Evolutionary conservation across 441 rosid species (phyloP).

Genomic region (Kokia cookei): DNA sequence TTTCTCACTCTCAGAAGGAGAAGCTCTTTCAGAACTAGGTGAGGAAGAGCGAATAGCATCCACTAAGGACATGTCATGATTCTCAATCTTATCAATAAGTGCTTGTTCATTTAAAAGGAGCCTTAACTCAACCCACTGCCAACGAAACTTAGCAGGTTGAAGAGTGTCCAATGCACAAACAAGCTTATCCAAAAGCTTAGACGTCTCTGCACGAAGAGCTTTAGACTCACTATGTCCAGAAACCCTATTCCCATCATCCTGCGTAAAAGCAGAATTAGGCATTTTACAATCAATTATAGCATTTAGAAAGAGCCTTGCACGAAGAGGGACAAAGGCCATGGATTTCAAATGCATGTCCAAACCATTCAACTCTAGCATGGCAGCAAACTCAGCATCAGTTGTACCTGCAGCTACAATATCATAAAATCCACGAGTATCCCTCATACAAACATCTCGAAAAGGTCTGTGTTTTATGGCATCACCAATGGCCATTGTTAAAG

Average conservation of each 20-base stretch:
- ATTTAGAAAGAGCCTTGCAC: conserved; percentile 87
- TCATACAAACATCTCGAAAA: conserved; percentile 87
- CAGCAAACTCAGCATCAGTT: conserved; percentile 82
- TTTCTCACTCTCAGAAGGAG: conserved; percentile 88
- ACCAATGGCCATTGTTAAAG: conserved; percentile 61
- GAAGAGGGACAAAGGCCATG: conserved; percentile 77
- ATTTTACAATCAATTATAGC: conserved; percentile 80
- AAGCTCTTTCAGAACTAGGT: conserved; percentile 59
- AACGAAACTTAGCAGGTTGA: conserved; percentile 97
- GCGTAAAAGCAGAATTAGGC: conserved; percentile 43
- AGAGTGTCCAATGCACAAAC: conserved; percentile 74
- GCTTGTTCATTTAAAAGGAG: conserved; percentile 97
- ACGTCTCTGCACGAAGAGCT: conserved; percentile 42
- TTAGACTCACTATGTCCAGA: conserved; percentile 50
- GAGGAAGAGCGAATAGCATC: conserved; percentile 79
- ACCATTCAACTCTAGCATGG: conserved; percentile 60
- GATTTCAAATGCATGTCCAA: conserved; percentile 68
- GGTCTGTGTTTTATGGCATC: conserved; percentile 86
- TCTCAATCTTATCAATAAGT: conserved; percentile 79
- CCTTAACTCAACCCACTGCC: conserved; percentile 99
- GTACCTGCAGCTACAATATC: conserved; percentile 82
- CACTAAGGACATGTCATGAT: conserved; percentile 56
- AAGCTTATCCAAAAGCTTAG: conserved; percentile 79
- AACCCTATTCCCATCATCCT: conserved; percentile 49
- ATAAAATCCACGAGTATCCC: conserved; percentile 80